A percentile compares a stretch with the other conserved stretches of the same genome.
phyloP scores from a whole-genome alignment of 2,329 filamentous ascomycete species.

The Polychaeton citri region DNA sequence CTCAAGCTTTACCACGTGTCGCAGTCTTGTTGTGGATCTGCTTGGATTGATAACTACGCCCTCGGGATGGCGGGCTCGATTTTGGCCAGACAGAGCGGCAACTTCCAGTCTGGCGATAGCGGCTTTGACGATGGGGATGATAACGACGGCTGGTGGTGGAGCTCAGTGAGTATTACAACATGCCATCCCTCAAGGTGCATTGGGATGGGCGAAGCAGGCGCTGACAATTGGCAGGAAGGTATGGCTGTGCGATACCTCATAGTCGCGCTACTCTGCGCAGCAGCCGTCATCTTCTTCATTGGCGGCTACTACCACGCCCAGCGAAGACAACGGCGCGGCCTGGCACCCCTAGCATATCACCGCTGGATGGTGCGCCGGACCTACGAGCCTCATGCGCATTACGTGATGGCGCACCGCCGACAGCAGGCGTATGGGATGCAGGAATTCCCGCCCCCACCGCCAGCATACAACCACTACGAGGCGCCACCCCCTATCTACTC shows the following conservation, averaged over 20 bases:
- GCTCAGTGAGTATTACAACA: too few species aligned
- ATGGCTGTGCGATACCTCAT: constrained; percentile 59
- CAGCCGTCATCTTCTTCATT: constrained; percentile 50
- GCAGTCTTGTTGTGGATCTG: too few species aligned
- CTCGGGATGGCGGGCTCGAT: too few species aligned
- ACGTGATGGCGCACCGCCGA: constrained; percentile 4
- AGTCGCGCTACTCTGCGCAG: constrained; percentile 46
- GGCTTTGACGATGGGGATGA: too few species aligned
- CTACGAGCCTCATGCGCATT: constrained; percentile 1
- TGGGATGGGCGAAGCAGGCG: too few species aligned
- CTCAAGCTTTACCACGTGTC: too few species aligned
- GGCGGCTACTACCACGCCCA: constrained; percentile 59
- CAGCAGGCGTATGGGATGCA: constrained; percentile 13
- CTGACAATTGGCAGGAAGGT: constrained; percentile 35
- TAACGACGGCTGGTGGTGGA: constrained; percentile 1
- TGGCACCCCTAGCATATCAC: constrained; percentile 56
- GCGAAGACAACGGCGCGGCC: constrained; percentile 50
- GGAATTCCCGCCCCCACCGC: constrained; percentile 16
- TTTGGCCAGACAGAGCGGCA: too few species aligned
- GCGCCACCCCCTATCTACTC: constrained; percentile 22
- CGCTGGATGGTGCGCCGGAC: constrained; percentile 27
- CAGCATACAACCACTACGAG: constrained; percentile 19
- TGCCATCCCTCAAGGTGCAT: too few species aligned
- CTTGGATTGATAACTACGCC: too few species aligned
- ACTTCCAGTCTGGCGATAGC: too few species aligned